Base-by-base conservation (phyloP, 371 early-diverging fungal species). In the Enterospora canceri region DNA sequence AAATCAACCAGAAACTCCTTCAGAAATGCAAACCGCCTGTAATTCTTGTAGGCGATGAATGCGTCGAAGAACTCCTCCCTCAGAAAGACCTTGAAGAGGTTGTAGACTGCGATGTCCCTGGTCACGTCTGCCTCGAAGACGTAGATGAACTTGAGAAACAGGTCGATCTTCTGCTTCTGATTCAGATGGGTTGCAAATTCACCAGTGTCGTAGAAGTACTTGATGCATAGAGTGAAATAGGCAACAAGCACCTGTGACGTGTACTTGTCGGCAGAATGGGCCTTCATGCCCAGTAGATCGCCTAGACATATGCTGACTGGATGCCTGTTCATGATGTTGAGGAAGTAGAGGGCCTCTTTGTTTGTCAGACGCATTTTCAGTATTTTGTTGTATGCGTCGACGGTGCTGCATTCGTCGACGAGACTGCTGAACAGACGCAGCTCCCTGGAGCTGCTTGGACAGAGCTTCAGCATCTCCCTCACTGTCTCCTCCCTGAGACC, bases 1-100 rank as follows among this genome's bases (percentile, higher is more conserved):
- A 58, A 59, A 40, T 67, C 67, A 3, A 67, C 18, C 8, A 67
- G 4, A 50, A 67, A 61, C 28, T 67, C 62, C 19, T 61, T 49
- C 15, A 61, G 8, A 61, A 67, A 67, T 3, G n/a, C 8, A 54
- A 67, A 67, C 15, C 33, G 23, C 18, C 4, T 29, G 30, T 62
- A 67, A 29, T 24, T 19, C 49, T 31, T 50, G 3, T 40, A 29
- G 4, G 2, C 3, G 19, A 67, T 49, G 35, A 67, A 67, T 2
- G 30, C 4, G 33, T 40, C 15, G 2, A 67, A 8, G 54, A 67
- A 67, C 4, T 54, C 67, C 5, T 18, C 5, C 12, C 34, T 15
- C 30, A 65, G 59, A 2, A 65, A 8, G 8, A 28, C 29, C 16
- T 16, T 31, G 31, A 67, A 67, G 24, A 24, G 4, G 2, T 26